Evolutionary conservation across 176 grass and related monocot genomes (phyloP).

Genomic region (Guadua angustifolia): DNA sequence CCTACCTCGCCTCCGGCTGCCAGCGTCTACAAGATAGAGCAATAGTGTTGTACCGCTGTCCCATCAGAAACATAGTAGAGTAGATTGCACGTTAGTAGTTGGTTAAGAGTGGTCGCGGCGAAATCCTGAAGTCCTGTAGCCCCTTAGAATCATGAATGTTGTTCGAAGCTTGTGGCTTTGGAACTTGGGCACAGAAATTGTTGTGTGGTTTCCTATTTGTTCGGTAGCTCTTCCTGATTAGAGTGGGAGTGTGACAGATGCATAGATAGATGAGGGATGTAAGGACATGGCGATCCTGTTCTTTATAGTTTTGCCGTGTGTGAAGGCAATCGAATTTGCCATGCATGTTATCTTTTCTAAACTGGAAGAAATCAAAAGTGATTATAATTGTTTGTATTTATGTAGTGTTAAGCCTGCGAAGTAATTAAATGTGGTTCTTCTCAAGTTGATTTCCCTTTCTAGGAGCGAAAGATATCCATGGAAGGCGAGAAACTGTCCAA

Average conservation of each 20-base stretch:
- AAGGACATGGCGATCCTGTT: neutral
- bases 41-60: slow-evolving; percentile 1
- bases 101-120: neutral
- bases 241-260: neutral
- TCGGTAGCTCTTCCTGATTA: slow-evolving; percentile 1
- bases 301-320: neutral
- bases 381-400: neutral
- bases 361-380: neutral
- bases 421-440: slow-evolving; percentile 8
- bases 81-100: neutral
- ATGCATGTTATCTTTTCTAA: neutral
- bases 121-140: neutral
- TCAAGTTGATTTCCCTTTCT: slow-evolving; percentile 41
- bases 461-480: slow-evolving; percentile 73
- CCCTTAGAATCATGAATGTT: neutral
- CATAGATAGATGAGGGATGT: neutral
- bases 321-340: neutral
- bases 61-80: neutral
- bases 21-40: slow-evolving; percentile 86
- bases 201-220: neutral
- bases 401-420: neutral
- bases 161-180: slow-evolving; percentile 16
- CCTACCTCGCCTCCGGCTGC: slow-evolving; percentile 80
- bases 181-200: neutral
- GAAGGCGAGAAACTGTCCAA: slow-evolving; percentile 56